phyloP scores from a whole-genome alignment of 805 yeast genomes.

The Limtongia smithiae region DNA sequence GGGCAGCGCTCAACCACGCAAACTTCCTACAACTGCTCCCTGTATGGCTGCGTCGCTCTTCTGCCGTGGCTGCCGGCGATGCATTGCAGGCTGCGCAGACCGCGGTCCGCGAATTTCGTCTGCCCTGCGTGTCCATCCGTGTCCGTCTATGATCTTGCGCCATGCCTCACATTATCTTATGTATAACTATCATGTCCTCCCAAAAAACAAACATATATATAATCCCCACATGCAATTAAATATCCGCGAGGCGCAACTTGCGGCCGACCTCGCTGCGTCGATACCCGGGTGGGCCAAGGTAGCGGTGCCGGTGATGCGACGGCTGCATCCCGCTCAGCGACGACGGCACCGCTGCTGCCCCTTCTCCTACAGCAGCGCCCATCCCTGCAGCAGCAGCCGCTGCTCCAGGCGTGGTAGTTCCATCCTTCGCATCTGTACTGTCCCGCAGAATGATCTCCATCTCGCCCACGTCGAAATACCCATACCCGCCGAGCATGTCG shows the following conservation, averaged over 20 bases:
- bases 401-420: conserved; percentile 1
- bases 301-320: conserved; percentile 3
- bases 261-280: conserved; percentile 57
- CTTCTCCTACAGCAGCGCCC: background rate
- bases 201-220: background rate
- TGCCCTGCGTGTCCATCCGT: conserved; percentile 21
- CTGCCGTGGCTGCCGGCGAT: background rate
- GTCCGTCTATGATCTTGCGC: conserved; percentile 17
- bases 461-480: conserved; percentile 74
- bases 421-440: conserved; percentile 42
- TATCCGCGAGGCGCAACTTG: conserved; percentile 61
- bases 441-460: conserved; percentile 60
- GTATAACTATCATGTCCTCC: no score
- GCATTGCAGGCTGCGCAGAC: background rate
- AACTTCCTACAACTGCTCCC: conserved; percentile 1
- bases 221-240: conserved; percentile 39
- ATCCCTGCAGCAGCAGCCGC: conserved; percentile 4
- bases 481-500: conserved; percentile 73
- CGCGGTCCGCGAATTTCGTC: conserved; percentile 12
- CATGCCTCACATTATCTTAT: no score
- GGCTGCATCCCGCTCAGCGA: background rate
- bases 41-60: background rate
- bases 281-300: conserved; percentile 12
- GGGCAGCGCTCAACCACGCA: conserved; percentile 13
- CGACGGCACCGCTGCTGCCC: background rate